Evolutionary conservation across 78 protist species (phyloP).

Genomic region (Cyanophora paradoxa): DNA sequence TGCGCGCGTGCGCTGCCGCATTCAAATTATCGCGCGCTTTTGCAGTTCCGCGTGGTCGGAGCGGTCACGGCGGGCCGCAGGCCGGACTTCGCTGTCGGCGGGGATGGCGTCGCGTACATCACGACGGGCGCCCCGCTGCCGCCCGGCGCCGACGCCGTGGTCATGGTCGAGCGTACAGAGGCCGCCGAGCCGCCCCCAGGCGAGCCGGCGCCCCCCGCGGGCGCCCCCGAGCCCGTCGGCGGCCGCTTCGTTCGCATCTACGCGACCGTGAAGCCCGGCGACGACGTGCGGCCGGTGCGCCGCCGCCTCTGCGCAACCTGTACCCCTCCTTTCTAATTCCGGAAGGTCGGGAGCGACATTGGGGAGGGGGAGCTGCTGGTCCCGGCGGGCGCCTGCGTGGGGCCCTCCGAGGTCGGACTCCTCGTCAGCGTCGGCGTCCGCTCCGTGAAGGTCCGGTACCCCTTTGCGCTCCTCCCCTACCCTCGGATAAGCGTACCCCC

Average conservation of each 20-base stretch:
- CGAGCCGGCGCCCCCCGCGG: no score
- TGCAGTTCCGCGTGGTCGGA: background rate
- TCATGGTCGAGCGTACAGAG: conserved; percentile 46
- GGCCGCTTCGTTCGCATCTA: background rate
- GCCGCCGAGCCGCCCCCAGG: no score
- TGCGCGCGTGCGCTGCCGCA: background rate
- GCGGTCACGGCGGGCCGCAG: background rate
- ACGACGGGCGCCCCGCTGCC: conserved; percentile 69
- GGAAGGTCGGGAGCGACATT: conserved; percentile 59
- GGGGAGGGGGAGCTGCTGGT: conserved; percentile 23
- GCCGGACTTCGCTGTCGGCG: background rate
- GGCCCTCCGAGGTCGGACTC: conserved; percentile 62
- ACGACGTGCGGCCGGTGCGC: background rate
- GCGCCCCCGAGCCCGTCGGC: background rate
- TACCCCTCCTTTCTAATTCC: no score
- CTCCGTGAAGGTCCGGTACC: no score
- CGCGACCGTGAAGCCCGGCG: background rate
- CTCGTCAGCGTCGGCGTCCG: background rate
- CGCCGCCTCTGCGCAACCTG: no score
- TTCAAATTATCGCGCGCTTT: background rate
- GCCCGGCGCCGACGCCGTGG: conserved; percentile 60
- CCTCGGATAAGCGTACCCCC: background rate
- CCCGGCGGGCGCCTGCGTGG: conserved; percentile 29
- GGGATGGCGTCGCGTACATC: conserved; percentile 14
- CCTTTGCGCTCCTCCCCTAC: background rate